Conservation (phyloP, 2,329 filamentous ascomycete species). For the Fusarium bactridioides region DNA sequence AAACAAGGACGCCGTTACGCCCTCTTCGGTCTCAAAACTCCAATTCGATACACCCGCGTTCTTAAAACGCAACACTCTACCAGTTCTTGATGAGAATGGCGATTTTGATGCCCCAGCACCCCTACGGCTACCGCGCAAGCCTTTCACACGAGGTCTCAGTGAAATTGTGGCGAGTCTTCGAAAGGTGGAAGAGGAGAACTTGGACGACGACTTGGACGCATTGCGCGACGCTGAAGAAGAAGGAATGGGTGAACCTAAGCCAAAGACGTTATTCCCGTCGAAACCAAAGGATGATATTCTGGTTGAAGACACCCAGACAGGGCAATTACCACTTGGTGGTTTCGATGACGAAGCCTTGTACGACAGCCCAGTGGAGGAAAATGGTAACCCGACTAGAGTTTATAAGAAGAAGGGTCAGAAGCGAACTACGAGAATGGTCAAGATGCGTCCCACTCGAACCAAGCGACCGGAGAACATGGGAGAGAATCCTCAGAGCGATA, state of each 20-base stretch:
- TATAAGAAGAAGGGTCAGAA: slow-evolving; percentile 90
- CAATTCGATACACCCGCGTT: slow-evolving; percentile 77
- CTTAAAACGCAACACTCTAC: slow-evolving; percentile 59
- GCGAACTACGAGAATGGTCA: slow-evolving; percentile 74
- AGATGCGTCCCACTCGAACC: slow-evolving; percentile 64
- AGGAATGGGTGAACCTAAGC: slow-evolving; percentile 36
- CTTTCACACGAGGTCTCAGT: slow-evolving; percentile 74
- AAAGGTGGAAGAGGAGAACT: slow-evolving; percentile 72
- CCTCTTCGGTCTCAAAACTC: slow-evolving; percentile 61
- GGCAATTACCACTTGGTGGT: slow-evolving; percentile 61
- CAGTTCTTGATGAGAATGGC: slow-evolving; percentile 64
- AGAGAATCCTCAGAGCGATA: slow-evolving; percentile 42
- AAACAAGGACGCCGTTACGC: slow-evolving; percentile 53
- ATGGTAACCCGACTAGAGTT: slow-evolving; percentile 66
- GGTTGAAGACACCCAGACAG: slow-evolving; percentile 54
- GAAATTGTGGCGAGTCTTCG: slow-evolving; percentile 76
- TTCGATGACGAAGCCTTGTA: slow-evolving; percentile 70
- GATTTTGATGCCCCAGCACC: slow-evolving; percentile 58
- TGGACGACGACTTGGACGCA: slow-evolving; percentile 78
- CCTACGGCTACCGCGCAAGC: slow-evolving; percentile 63
- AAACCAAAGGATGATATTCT: slow-evolving; percentile 48
- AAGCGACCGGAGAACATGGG: slow-evolving; percentile 55
- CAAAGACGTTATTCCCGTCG: slow-evolving; percentile 33
- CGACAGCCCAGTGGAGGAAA: slow-evolving; percentile 63
- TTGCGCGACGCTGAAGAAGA: slow-evolving; percentile 74